Evolutionary conservation across 371 early-diverging fungal species (phyloP), one percentile per base, ranked within the genome.

Genomic region (Rhizopus arrhizus): DNA sequence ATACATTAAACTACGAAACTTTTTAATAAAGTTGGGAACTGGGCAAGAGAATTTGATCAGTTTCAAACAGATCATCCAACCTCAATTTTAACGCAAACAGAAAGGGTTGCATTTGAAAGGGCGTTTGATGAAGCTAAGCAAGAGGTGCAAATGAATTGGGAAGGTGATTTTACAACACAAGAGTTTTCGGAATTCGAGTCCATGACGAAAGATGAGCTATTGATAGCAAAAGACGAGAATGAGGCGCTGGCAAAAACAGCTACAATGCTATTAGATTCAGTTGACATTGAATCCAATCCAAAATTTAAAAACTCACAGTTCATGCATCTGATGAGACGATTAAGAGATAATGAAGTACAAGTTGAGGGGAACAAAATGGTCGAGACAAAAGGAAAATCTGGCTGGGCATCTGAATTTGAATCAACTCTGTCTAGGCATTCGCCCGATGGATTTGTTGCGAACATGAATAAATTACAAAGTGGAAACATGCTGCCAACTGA

Each of bases 261-360:
- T 6, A 91, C 89, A 6, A 77, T 89, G 68, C 77, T 96, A 8
- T 65, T 96, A 6, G 89, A 91, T 48, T 83, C 91, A 6, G 89
- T 96, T 6, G 82, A 86, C 45, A 73, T 69, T 11, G 80, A 89
- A 3, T 70, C 80, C 53, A 95, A 95, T 52, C 94, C 95, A 13
- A 96, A 97, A 69, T 93, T 98, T 66, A 90, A 91, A 64, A 82
- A 89, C 48, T 95, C 95, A 5, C 87, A 91, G 47, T 98, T 98
- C 64, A 72, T 97, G 81, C 81, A 82, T 16, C 82, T 97, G 67
- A 95, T 98, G 94, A 82, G 91, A 43, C 83, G 91, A 57, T 73
- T 98, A 50, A 84, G 93, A 68, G 93, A 98, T 70, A 84, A 88
- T 29, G 88, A 95, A 72, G 83, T 92, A 0, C 82, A 84, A 0